Evolutionary conservation across 176 grass and related monocot species (phyloP), one percentile per base, ranked within the genome.

Genomic region (Pontederia crassipes): DNA sequence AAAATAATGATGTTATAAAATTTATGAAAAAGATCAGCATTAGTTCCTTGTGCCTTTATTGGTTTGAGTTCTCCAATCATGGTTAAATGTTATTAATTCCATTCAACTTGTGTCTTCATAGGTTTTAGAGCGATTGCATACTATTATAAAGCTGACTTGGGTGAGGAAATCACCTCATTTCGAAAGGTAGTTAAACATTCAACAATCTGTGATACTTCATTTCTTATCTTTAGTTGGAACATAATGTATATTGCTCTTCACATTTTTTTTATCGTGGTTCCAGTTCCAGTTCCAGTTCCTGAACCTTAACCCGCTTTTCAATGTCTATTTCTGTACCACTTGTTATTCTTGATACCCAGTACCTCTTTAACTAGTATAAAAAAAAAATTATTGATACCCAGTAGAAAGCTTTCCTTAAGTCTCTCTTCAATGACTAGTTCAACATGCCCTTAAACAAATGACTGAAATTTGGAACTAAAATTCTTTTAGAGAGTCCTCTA

Each of bases 81-180:
- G 49, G 52, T 32, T 28, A 12, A 29, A 48, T 49, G 29, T 69
- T 49, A 55, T 47, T 46, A 46, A 26, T 55, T 74, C 24, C 28
- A 56, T 14, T 55, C 12, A 48, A 5, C 49, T n/a, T 20, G 51
- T 70, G 9, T 51, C 17, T 74, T 75, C 53, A 56, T 74, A 97
- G 93, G 79, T 88, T 62, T 64, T 91, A 53, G 74, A 88, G 64
- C 78, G 78, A 45, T 69, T 85, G 9, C 69, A 83, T 73, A 55
- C 60, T 57, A 66, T 97, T 66, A 16, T 97, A 50, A 85, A 85
- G 72, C 79, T 85, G 58, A 91, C 93, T 48, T 97, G 87, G 93
- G 83, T 97, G 24, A 81, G 93, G 48, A 82, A 81, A 72, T 91
- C 87, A 62, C 87, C 84, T 17, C 79, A 85, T 64, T 81, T 75